Conservation (phyloP, 2,329 filamentous ascomycete genomes). For the Microdochium trichocladiopsis region DNA sequence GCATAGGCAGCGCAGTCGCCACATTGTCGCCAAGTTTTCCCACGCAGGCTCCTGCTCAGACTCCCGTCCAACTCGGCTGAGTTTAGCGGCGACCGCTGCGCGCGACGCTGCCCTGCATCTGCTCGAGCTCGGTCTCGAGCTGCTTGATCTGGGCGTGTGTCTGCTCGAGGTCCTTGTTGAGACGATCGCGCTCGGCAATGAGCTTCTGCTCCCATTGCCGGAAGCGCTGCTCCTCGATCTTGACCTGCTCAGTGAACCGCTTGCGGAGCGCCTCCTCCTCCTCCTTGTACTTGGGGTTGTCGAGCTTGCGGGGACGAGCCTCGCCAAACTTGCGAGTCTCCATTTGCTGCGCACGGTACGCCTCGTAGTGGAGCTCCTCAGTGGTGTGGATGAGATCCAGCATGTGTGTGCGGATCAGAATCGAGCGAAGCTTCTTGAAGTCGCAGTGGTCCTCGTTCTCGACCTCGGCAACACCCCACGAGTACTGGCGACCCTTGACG, state of each 20-base stretch:
- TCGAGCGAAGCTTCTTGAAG: conserved; percentile 99
- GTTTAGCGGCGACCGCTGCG: conserved; percentile 85
- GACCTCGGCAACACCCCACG: conserved; percentile 98
- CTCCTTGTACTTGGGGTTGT: conserved; percentile 99
- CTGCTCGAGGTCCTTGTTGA: conserved; percentile 99
- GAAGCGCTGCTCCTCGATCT: conserved; percentile 99
- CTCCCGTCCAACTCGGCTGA: neutral
- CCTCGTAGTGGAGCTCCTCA: conserved; percentile 98
- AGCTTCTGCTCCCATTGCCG: conserved; percentile 99
- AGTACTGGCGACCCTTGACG: conserved; percentile 98
- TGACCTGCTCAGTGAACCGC: conserved; percentile 99
- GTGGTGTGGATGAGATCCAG: conserved; percentile 99
- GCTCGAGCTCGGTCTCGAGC: conserved; percentile 86
- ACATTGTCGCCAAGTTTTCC: too few species aligned
- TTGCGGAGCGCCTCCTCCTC: conserved; percentile 98
- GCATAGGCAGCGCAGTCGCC: neutral
- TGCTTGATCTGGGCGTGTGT: conserved; percentile 93
- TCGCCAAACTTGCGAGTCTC: conserved; percentile 99
- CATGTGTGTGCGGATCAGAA: conserved; percentile 99
- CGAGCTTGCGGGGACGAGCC: conserved; percentile 91
- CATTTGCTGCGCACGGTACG: conserved; percentile 98
- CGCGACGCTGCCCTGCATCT: conserved; percentile 83
- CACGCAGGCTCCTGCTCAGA: too few species aligned
- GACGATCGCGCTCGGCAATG: conserved; percentile 93
- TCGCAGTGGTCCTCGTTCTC: conserved; percentile 99